Evolutionary conservation across 495 filamentous ascomycete species (phyloP).

Genomic region (Aspergillus cavernicola): DNA sequence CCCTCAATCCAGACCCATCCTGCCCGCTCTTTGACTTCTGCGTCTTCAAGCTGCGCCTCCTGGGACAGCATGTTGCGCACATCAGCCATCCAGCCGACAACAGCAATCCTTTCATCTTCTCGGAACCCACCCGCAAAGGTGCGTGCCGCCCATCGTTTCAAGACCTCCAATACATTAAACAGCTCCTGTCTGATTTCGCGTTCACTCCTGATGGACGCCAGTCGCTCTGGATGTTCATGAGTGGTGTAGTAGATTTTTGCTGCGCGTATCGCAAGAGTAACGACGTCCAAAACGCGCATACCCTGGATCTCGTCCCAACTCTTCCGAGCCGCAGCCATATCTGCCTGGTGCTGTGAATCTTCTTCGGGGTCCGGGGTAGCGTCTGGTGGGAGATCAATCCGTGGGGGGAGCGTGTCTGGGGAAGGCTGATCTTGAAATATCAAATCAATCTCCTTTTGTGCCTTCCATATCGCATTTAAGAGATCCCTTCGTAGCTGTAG

Average conservation of each 20-base stretch:
- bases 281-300: constrained; percentile 83
- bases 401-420: constrained; percentile 25
- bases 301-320: constrained; percentile 87
- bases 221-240: constrained; percentile 73
- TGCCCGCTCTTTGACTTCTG: constrained; percentile 65
- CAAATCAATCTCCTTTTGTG: constrained; percentile 61
- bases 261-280: constrained; percentile 89
- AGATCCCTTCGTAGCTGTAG: constrained; percentile 73
- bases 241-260: constrained; percentile 93
- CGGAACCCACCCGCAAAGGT: constrained; percentile 83
- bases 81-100: constrained; percentile 70
- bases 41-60: constrained; percentile 71
- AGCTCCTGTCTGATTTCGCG: constrained; percentile 77
- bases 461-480: constrained; percentile 60
- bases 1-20: constrained; percentile 76
- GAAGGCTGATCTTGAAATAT: constrained; percentile 32
- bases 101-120: constrained; percentile 65
- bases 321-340: constrained; percentile 32
- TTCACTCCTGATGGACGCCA: constrained; percentile 83
- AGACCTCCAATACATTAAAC: constrained; percentile 77
- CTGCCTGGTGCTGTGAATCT: constrained; percentile 27
- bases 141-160: constrained; percentile 84
- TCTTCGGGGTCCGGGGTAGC: constrained; percentile 31
- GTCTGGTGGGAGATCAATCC: constrained; percentile 33
- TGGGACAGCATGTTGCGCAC: constrained; percentile 69